Evolutionary conservation across 1,139 yeast genomes (phyloP), one percentile per base, ranked within the genome.

Genomic region (Hansenula lynferdii): DNA sequence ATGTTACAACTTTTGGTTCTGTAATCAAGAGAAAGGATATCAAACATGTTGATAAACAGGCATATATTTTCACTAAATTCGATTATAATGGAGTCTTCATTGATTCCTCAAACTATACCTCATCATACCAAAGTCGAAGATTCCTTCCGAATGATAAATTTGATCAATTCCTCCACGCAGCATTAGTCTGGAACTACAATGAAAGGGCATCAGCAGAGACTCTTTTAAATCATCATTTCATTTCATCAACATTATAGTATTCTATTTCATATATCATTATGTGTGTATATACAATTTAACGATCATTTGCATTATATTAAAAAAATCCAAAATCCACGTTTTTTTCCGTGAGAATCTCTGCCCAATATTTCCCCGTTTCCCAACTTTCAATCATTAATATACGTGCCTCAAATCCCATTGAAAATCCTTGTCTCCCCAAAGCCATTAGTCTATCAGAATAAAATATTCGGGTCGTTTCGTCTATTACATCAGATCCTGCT

Each of bases 281-380:
- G 10, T 6, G 12, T 8, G 8, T 26, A 7, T 8, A 26, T n/a
- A 8, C 9, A 26, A 6, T 26, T 28, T 28, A 8, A 19, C n/a
- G n/a, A 19, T 10, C 24, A 27, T 27, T 16, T 8, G 16, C 4
- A 16, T 15, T 16, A 27, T 15, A 5, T 28, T 56, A 72, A 36
- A 72, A 60, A 42, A 77, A 66, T 1, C 76, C 69, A 17, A 75
- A 56, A 43, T 74, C 80, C 12, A 72, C 65, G 30, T 70, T 66
- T 31, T 70, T 64, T 14, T 54, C 62, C 26, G 58, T 54, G 29
- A 80, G 63, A 2, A 79, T 70, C 20, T 65, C 71, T 44, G 72
- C 69, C 86, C 86, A 80, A 43, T 70, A 73, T 40, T 67, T 69
- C 2, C 74, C 75, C 0, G 77, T 65, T 5, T 60, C 56, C 86